These are phyloP conservation scores for Mycena metata DNA, from an alignment of 768 basidiomycete genomes.

Conservation along the genomic window DNA sequence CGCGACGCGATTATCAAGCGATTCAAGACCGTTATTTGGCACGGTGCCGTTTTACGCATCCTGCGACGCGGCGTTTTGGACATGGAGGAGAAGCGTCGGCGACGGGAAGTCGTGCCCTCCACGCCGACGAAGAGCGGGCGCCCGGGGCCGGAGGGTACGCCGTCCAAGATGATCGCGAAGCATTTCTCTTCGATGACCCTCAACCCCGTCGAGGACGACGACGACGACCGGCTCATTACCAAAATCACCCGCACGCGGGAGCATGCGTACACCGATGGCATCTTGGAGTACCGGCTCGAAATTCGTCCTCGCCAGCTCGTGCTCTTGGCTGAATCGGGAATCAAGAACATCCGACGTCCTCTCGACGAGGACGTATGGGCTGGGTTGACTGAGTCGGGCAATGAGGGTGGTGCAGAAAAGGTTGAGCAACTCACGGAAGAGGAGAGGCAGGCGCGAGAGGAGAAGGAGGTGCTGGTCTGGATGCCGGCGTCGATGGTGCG, in stretches of 20 bases:
- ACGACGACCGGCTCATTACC: conserved; percentile 63
- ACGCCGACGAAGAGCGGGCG: conserved; percentile 54
- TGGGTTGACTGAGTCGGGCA: conserved; percentile 64
- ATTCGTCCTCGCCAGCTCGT: conserved; percentile 78
- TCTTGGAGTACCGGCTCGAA: conserved; percentile 86
- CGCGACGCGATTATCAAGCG: conserved; percentile 86
- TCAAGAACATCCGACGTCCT: conserved; percentile 70
- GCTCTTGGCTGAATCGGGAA: conserved; percentile 71
- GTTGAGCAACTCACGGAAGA: conserved; percentile 62
- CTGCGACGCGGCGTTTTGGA: conserved; percentile 75
- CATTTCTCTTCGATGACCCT: conserved; percentile 66
- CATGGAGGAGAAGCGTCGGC: conserved; percentile 49
- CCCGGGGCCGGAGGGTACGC: conserved; percentile 56
- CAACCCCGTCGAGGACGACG: conserved; percentile 52
- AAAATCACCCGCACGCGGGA: conserved; percentile 75
- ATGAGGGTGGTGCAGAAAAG: conserved; percentile 53
- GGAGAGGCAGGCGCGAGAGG: conserved; percentile 25
- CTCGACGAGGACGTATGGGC: conserved; percentile 65
- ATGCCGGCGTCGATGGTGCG: conserved; percentile 85
- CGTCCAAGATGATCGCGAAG: conserved; percentile 67
- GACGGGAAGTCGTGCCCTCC: conserved; percentile 37
- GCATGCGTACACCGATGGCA: conserved; percentile 78
- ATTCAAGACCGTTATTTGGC: conserved; percentile 88
- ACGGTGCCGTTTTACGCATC: conserved; percentile 76
- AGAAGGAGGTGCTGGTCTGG: conserved; percentile 64